Evolutionary conservation across 805 yeast genomes (phyloP), one percentile per base, ranked within the genome.

Genomic region (Ogataea pilisensis): DNA sequence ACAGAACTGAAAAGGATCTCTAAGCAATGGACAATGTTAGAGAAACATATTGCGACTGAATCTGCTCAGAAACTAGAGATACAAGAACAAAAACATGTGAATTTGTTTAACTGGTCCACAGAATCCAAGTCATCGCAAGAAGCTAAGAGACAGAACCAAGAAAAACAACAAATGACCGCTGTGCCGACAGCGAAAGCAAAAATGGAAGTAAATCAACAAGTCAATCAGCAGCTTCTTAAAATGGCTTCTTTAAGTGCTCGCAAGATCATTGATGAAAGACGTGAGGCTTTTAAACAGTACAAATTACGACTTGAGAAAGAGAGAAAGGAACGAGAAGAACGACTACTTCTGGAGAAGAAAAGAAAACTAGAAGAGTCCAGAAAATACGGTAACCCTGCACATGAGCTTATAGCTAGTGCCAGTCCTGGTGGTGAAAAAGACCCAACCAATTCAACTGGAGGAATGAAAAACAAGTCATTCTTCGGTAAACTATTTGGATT

Each of bases 1-100:
- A 35, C 44, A 18, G 43, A 50, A 18, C 9, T 51, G 13, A 19
- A 32, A 3, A 31, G 32, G 11, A 46, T 59, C 3, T 31, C 55
- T 2, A 45, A 46, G 24, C 33, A 39, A 14, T 61, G 66, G 66
- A 46, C 51, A 4, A 44, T 38, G 9, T 46, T 42, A n/a, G 66
- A 61, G 39, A 61, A 53, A 34, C 55, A 56, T 8, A 38, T 57
- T 13, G 48, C 46, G n/a, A 43, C 43, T 1, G 41, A 33, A 16
- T 21, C 33, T 14, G 27, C 14, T 2, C 37, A 22, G 26, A 35
- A 27, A n/a, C 29, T 30, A 30, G 46, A 29, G 26, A 31, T 24
- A n/a, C 25, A 32, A 30, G 45, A 29, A 28, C 32, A 39, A 35
- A 19, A 26, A 14, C 37, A 16, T 11, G 28, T 16, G 21, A 43